Percentiles rank a stretch among this genome's conserved stretches.
phyloP scores from a whole-genome alignment of 805 yeast genomes.

The Sungouiozyma ichnusensis region DNA sequence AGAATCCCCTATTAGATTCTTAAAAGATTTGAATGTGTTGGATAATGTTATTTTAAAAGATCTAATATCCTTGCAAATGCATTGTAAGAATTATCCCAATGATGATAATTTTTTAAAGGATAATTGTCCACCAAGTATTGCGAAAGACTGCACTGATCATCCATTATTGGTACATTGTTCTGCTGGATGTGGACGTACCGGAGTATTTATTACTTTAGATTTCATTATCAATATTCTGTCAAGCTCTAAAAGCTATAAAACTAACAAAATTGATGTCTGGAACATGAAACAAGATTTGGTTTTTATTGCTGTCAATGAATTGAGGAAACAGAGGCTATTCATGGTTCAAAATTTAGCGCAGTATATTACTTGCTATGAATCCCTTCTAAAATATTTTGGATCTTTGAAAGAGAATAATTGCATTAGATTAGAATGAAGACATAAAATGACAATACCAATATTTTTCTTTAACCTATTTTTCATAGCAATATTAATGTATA shows the following conservation, averaged over 20 bases:
- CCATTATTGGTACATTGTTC: conserved; percentile 81
- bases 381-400: conserved; percentile 27
- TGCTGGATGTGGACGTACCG: conserved; percentile 96
- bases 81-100: conserved; percentile 2
- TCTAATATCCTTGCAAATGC: conserved; percentile 2
- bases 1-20: conserved; percentile 6
- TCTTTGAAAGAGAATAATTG: conserved; percentile 6
- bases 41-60: background rate
- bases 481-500: too few relatives aligned
- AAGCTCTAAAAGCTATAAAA: conserved; percentile 23
- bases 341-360: conserved; percentile 76
- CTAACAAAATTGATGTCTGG: conserved; percentile 34
- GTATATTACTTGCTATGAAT: conserved; percentile 60
- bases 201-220: conserved; percentile 71
- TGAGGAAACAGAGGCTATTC: conserved; percentile 58
- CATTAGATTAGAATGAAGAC: background rate
- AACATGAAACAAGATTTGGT: conserved; percentile 41
- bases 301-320: conserved; percentile 47
- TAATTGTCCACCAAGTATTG: too few relatives aligned
- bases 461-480: too few relatives aligned
- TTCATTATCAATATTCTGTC: conserved; percentile 29
- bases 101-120: too few relatives aligned
- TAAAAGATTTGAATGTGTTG: background rate
- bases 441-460: too few relatives aligned
- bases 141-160: conserved; percentile 4